These are phyloP conservation scores for Diutina neorugosa DNA, from an alignment of 1,139 yeast species.

Conservation along the genomic window DNA sequence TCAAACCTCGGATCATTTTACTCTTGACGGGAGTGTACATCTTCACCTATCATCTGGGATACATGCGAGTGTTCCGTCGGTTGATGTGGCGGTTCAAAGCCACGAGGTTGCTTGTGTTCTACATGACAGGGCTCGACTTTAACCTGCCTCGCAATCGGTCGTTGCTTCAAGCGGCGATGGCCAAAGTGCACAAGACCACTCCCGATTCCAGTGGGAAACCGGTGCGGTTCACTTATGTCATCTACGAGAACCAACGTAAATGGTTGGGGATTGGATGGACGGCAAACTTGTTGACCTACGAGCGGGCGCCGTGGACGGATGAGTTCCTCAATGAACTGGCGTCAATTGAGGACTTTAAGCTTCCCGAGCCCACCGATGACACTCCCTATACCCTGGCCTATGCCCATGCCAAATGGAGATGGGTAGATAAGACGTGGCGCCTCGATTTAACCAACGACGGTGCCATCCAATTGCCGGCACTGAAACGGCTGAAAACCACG, in stretches of 20 bases:
- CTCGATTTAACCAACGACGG: conserved; percentile 85
- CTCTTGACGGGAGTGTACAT: conserved; percentile 49
- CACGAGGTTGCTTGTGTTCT: conserved; percentile 60
- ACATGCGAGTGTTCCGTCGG: conserved; percentile 69
- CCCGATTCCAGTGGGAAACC: conserved; percentile 32
- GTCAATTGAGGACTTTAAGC: conserved; percentile 60
- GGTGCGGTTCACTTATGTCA: conserved; percentile 78
- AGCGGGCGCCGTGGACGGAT: conserved; percentile 94
- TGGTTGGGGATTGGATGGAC: conserved; percentile 99
- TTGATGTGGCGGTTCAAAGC: conserved; percentile 74
- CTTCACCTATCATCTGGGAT: conserved; percentile 76
- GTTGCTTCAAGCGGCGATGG: conserved; percentile 43
- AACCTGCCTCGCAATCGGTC: conserved; percentile 40
- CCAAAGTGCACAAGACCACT: conserved; percentile 42
- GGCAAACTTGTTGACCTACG: conserved; percentile 76
- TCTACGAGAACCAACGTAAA: conserved; percentile 92
- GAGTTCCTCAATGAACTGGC: conserved; percentile 82
- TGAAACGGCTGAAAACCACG: conserved; percentile 53
- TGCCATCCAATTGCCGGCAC: conserved; percentile 55
- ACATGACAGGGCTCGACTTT: conserved; percentile 80
- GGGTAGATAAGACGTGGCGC: conserved; percentile 92
- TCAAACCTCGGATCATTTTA: conserved; percentile 62
- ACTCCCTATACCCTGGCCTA: conserved; percentile 27
- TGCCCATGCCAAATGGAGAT: conserved; percentile 74
- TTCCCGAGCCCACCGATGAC: conserved; percentile 51